Conservation (phyloP, 176 grass and related monocot genomes). For the Hordeum marinum region DNA sequence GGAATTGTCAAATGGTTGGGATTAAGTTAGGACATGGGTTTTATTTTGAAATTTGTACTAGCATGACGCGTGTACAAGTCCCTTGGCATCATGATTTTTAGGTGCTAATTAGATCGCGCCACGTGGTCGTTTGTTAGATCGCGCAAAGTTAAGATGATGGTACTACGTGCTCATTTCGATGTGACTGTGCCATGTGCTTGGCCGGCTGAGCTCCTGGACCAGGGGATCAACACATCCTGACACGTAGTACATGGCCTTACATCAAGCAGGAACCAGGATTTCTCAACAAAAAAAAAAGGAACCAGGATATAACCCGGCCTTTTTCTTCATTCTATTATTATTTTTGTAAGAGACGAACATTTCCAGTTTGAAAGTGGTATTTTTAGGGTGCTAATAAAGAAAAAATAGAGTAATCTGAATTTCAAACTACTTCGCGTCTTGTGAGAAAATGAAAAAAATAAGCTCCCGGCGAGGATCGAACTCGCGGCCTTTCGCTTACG, state of each 20-base stretch:
- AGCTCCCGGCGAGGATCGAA: conserved; percentile 90
- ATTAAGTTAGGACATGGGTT: too few relatives aligned
- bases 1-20: too few relatives aligned
- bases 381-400: too few relatives aligned
- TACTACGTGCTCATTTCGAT: not conserved
- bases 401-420: too few relatives aligned
- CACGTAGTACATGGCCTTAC: not conserved
- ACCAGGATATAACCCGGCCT: not conserved
- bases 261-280: not conserved
- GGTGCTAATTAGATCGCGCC: not conserved
- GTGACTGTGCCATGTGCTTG: conserved; percentile 19
- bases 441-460: too few relatives aligned
- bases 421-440: too few relatives aligned
- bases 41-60: too few relatives aligned
- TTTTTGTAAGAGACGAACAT: too few relatives aligned
- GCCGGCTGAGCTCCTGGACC: conserved; percentile 2
- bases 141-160: not conserved
- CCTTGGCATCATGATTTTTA: not conserved
- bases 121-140: not conserved
- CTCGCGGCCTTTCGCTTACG: conserved; percentile 93
- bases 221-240: not conserved
- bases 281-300: not conserved
- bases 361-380: not conserved
- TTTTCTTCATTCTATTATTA: not conserved
- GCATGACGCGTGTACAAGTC: not conserved